A percentile compares a stretch with the other conserved stretches of the same genome.
Evolutionary conservation across 2,329 filamentous ascomycete genomes (phyloP).

Genomic region (Aspergillus transmontanensis): DNA sequence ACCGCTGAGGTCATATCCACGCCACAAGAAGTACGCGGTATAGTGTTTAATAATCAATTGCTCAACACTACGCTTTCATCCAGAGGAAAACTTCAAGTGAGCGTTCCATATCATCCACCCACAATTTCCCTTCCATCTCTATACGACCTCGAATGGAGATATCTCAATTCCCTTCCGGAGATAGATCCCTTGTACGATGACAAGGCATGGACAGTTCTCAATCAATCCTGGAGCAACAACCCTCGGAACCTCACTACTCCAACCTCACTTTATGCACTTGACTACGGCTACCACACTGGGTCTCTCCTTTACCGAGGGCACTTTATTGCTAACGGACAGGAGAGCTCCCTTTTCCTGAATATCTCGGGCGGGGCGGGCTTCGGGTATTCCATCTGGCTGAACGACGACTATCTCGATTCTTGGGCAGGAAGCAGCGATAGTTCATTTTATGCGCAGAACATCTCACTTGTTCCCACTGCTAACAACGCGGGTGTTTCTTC

Average conservation of each 20-base stretch:
- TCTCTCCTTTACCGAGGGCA: conserved; percentile 32
- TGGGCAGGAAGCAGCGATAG: conserved; percentile 23
- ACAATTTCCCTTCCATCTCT: conserved; percentile 14
- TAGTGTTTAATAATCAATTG: not conserved
- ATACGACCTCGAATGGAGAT: conserved; percentile 19
- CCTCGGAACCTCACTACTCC: conserved; percentile 22
- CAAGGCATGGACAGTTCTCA: conserved; percentile 13
- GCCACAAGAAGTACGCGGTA: not conserved
- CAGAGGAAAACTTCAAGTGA: conserved; percentile 15
- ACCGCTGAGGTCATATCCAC: conserved; percentile 20
- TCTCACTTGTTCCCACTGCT: not conserved
- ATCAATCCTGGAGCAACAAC: conserved; percentile 10
- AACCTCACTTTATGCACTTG: conserved; percentile 28
- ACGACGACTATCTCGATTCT: conserved; percentile 28
- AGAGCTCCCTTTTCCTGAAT: conserved; percentile 23
- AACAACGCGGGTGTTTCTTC: not conserved
- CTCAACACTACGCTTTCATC: not conserved
- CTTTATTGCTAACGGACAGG: conserved; percentile 29
- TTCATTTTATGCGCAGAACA: conserved; percentile 13
- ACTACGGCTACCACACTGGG: conserved; percentile 34
- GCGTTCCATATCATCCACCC: conserved; percentile 10
- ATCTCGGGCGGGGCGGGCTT: conserved; percentile 31
- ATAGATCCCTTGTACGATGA: conserved; percentile 16
- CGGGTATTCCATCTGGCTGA: conserved; percentile 31
- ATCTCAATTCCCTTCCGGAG: conserved; percentile 20